Percentiles rank a stretch among this genome's conserved stretches.
Evolutionary conservation across 1,139 yeast genomes (phyloP).

Genomic region (Zygosaccharomyces pseudobailii): DNA sequence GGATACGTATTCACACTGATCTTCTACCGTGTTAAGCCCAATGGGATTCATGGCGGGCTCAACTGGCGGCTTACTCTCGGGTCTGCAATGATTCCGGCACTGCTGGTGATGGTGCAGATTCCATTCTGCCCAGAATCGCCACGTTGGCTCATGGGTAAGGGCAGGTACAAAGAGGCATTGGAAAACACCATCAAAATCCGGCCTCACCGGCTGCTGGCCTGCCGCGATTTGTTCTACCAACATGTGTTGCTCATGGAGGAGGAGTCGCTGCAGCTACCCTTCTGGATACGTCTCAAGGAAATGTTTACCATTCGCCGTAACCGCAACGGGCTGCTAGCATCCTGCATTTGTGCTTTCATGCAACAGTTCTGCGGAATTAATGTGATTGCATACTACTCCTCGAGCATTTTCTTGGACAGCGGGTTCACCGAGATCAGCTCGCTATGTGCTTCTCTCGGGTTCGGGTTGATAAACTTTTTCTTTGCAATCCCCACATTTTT

Average conservation of each 20-base stretch:
- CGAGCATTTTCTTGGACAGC: conserved; percentile 65
- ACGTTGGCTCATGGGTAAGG: conserved; percentile 72
- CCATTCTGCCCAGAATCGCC: conserved; percentile 76
- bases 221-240: conserved; percentile 73
- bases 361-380: conserved; percentile 92
- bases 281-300: conserved; percentile 48
- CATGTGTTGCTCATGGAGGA: conserved; percentile 62
- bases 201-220: conserved; percentile 54
- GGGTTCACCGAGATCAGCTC: conserved; percentile 60
- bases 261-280: conserved; percentile 52
- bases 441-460: conserved; percentile 78
- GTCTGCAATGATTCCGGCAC: conserved; percentile 70
- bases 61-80: conserved; percentile 83
- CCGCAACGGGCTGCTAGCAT: conserved; percentile 75
- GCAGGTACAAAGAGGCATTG: conserved; percentile 53
- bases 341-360: conserved; percentile 82
- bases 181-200: conserved; percentile 49
- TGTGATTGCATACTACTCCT: conserved; percentile 78
- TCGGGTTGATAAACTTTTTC: conserved; percentile 73
- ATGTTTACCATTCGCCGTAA: conserved; percentile 69
- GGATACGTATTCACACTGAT: conserved; percentile 72
- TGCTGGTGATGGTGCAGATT: conserved; percentile 61
- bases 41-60: conserved; percentile 48
- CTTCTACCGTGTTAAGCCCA: conserved; percentile 44
- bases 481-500: conserved; percentile 83